Conservation (phyloP, 2,329 filamentous ascomycete genomes). For the Beauveria asiatica region DNA sequence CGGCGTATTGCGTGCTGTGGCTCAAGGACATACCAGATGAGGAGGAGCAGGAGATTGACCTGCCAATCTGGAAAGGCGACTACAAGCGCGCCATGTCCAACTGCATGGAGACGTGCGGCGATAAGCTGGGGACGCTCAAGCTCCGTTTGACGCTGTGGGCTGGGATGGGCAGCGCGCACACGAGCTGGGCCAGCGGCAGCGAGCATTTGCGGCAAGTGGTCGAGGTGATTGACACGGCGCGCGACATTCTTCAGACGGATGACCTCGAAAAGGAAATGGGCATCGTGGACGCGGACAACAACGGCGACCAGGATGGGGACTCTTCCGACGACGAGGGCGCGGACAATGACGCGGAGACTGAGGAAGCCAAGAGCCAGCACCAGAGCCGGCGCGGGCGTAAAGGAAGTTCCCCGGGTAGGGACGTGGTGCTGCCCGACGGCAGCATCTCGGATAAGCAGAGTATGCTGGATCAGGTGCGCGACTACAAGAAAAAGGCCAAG, state of each 20-base stretch:
- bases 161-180: conserved; percentile 29
- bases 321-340: conserved; percentile 16
- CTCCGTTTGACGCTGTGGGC: conserved; percentile 27
- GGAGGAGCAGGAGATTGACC: conserved; percentile 46
- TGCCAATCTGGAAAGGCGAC: conserved; percentile 59
- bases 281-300: conserved; percentile 25
- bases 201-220: conserved; percentile 27
- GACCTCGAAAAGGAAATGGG: conserved; percentile 27
- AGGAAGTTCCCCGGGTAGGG: conserved; percentile 15
- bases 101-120: conserved; percentile 36
- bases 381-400: neutral
- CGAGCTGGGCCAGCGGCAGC: conserved; percentile 26
- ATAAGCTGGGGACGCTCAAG: conserved; percentile 38
- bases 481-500: conserved; percentile 52
- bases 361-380: conserved; percentile 6
- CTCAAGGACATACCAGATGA: conserved; percentile 62
- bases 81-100: conserved; percentile 37
- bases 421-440: conserved; percentile 23
- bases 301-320: conserved; percentile 20
- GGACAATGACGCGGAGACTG: conserved; percentile 7
- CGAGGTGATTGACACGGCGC: conserved; percentile 39
- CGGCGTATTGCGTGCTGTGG: conserved; percentile 59
- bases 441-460: conserved; percentile 33
- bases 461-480: conserved; percentile 42
- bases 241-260: conserved; percentile 25